phyloP scores from a whole-genome alignment of 306 rosid species.

The Gleditsia sinensis region DNA sequence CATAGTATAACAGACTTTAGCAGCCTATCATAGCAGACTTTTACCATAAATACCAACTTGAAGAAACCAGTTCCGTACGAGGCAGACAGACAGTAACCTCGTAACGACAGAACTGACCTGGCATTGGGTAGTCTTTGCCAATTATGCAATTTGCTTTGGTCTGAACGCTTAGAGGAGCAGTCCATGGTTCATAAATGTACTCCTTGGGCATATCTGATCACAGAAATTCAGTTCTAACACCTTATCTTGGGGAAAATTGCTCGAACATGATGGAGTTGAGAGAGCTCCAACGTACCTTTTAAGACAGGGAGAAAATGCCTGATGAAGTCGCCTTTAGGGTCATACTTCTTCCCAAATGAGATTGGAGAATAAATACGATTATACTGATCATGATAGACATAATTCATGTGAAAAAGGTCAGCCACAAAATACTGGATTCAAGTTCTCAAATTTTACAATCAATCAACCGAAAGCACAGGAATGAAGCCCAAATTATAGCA shows the following conservation, averaged over 20 bases:
- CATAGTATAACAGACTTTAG: too few species aligned
- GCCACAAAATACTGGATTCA: slow-evolving; percentile 9
- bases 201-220: slow-evolving; percentile 81
- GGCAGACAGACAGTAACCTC: background rate
- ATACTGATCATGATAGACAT: slow-evolving; percentile 57
- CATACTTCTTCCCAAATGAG: slow-evolving; percentile 93
- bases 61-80: background rate
- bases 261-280: slow-evolving; percentile 27
- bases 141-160: slow-evolving; percentile 86
- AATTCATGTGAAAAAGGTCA: slow-evolving; percentile 28
- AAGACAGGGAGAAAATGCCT: slow-evolving; percentile 85
- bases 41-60: background rate
- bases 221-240: slow-evolving; percentile 26
- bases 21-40: slow-evolving; percentile 10
- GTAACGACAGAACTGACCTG: slow-evolving; percentile 59
- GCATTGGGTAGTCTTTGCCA: slow-evolving; percentile 90
- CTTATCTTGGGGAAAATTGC: background rate
- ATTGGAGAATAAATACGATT: slow-evolving; percentile 85
- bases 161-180: slow-evolving; percentile 86
- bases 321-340: slow-evolving; percentile 82
- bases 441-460: slow-evolving; percentile 28
- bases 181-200: slow-evolving; percentile 97
- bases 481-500: background rate
- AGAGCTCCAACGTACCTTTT: slow-evolving; percentile 50
- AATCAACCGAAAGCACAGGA: background rate